Base-by-base conservation (phyloP, 345 rosid species). In the Physaria fendleri region DNA sequence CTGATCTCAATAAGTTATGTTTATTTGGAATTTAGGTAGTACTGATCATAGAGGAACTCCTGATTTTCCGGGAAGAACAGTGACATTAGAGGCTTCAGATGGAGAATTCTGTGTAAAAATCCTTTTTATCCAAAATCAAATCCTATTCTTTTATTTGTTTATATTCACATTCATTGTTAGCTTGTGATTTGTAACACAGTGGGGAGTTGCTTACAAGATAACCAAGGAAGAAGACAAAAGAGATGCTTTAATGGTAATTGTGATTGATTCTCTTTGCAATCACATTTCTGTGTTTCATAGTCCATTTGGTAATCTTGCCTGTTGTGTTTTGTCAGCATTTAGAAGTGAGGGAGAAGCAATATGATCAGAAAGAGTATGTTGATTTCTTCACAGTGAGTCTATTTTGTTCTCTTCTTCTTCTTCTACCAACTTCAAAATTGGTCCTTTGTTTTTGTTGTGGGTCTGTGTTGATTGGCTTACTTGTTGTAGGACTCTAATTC, bases 41-140 rank as follows among this genome's bases (percentile, higher is more conserved):
- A 92, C 95, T 43, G 96, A 91, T 56, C 98, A 91, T 66, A 76
- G 95, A 78, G 96, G 96, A 27, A 88, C 96, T 25, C 85, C 82
- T 3, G 81, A 81, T 29, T 85, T 65, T 64, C 96, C 98, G 0
- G 93, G 96, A 55, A 82, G 95, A 72, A 85, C 96, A 3, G 95
- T 82, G 12, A 92, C 96, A 54, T 65, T 88, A 62, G 88, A 82
- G 71, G 76, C 88, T 56, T 87, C 85, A 9, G 67, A 64, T 12
- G 93, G 71, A 8, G 90, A 88, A 77, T 13, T 88, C 23, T 92
- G 98, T 75, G 96, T 85, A 72, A 70, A 90, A 69, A 52, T 0
- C 8, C 0, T 15, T 55, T 11, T 51, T 2, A 18, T 49, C 5
- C 16, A 27, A 32, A 5, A 11, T 11, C 37, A 11, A 32, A 32